Base-by-base conservation (phyloP, 805 yeast species). In the Starmerella sp. region DNA sequence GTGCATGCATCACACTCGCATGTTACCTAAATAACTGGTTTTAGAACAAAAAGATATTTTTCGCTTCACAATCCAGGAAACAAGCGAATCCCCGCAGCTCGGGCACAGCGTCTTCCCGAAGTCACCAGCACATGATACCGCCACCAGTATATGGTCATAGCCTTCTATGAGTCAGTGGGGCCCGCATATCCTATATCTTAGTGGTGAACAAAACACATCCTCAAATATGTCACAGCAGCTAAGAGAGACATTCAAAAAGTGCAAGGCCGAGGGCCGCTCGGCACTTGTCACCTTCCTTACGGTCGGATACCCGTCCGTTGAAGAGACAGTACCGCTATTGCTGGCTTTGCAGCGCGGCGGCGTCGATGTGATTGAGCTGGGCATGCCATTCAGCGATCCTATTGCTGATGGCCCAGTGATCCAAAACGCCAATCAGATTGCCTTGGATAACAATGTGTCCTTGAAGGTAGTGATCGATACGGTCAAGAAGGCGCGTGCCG, bases 361-460 rank as follows among this genome's bases (percentile, higher is more conserved):
- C 55, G 95, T 86, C 39, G 97, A 93, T 67, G 78, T 93, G 58
- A 87, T 93, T 62, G 99, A 93, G 72, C 73, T 93, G 48, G 98
- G 99, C 59, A 73, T 93, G 68, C 99, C 99, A 48, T 93, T 93
- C 69, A 84, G 96, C 28, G 99, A 93, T 69, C 98, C 99, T 39
- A 89, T 93, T 68, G 99, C 97, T 36, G 99, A 93, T 70, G 99
- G 99, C 48, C 95, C 97, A 41, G 87, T 95, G 15, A 93, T 93
- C 65, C 98, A 93, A 73, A 81, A 75, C 36, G 88, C 97, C 39
- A 90, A 90, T 72, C 61, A 66, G 53, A 56, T 70, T n/a, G 93
- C 98, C 17, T 76, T 93, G 60, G 76, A 79, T 30, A 91, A 93
- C 64, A 95, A 95, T 13, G 79, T 89, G 57, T 83, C 88, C 34